These are phyloP conservation scores for Cordyceps cateniannulata DNA, from an alignment of 2,329 filamentous ascomycete species.

Conservation along the genomic window DNA sequence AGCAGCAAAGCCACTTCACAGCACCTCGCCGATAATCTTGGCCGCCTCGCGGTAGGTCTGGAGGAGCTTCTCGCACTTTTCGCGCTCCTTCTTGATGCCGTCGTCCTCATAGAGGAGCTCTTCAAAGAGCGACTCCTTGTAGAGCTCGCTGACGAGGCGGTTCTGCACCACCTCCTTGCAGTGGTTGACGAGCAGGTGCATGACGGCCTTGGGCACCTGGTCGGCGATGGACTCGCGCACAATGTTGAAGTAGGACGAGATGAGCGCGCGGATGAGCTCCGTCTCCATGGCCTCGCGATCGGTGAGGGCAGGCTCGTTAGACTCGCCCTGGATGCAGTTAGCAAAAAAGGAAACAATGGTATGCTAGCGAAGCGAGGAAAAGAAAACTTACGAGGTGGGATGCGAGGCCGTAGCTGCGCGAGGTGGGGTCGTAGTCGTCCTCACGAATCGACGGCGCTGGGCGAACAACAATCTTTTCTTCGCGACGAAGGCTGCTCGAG, in stretches of 20 bases:
- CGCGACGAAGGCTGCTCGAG: conserved; percentile 74
- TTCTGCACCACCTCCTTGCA: conserved; percentile 98
- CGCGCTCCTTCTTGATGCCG: conserved; percentile 90
- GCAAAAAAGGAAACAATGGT: conserved; percentile 13
- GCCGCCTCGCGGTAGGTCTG: conserved; percentile 95
- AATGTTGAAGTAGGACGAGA: conserved; percentile 98
- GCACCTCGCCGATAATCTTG: conserved; percentile 95
- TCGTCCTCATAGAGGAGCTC: conserved; percentile 97
- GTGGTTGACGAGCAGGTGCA: conserved; percentile 97
- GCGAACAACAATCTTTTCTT: conserved; percentile 50
- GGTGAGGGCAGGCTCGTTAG: conserved; percentile 78
- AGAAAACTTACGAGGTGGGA: conserved; percentile 52
- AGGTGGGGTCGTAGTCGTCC: conserved; percentile 38
- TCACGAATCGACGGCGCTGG: conserved; percentile 34
- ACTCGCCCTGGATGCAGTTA: conserved; percentile 39
- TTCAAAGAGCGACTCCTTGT: conserved; percentile 84
- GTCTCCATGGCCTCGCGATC: conserved; percentile 97
- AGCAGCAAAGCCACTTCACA: conserved; percentile 41
- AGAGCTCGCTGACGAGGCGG: conserved; percentile 87
- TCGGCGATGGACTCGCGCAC: conserved; percentile 98
- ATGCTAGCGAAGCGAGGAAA: conserved; percentile 11
- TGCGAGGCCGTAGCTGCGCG: conserved; percentile 35
- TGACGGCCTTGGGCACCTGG: conserved; percentile 96
- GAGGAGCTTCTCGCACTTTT: conserved; percentile 96
- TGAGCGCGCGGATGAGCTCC: conserved; percentile 90